Evolutionary conservation across 2,329 filamentous ascomycete genomes (phyloP).

Genomic region (Thermothelomyces thermophilus): DNA sequence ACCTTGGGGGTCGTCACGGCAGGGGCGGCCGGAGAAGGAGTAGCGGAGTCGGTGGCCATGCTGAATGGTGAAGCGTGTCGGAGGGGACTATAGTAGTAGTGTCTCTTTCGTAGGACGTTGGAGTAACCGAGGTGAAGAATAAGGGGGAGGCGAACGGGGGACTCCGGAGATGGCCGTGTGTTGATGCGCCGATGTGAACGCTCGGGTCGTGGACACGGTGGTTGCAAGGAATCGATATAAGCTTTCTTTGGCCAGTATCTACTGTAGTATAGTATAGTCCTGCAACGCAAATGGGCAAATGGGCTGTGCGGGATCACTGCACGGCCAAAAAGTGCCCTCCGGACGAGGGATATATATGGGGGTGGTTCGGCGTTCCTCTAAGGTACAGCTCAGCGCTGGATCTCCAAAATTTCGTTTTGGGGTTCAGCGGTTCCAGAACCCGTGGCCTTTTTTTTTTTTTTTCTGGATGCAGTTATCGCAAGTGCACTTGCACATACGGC

Average conservation of each 20-base stretch:
- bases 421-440: background rate
- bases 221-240: background rate
- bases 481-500: background rate
- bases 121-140: background rate
- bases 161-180: too few relatives aligned
- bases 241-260: too few relatives aligned
- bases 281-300: background rate
- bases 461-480: background rate
- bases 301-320: too few relatives aligned
- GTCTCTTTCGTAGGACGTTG: too few relatives aligned
- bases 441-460: constrained; percentile 6
- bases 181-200: background rate
- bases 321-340: background rate
- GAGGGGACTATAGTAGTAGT: too few relatives aligned
- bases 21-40: constrained; percentile 34
- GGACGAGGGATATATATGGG: background rate
- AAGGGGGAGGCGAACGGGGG: too few relatives aligned
- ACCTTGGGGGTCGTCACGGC: constrained; percentile 51
- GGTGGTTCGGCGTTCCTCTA: background rate
- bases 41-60: constrained; percentile 3
- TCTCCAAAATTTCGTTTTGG: constrained; percentile 7
- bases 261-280: too few relatives aligned
- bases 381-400: background rate
- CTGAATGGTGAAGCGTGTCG: too few relatives aligned
- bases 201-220: too few relatives aligned